Conservation (phyloP, 495 filamentous ascomycete genomes). For the Podospora fimiseda region DNA sequence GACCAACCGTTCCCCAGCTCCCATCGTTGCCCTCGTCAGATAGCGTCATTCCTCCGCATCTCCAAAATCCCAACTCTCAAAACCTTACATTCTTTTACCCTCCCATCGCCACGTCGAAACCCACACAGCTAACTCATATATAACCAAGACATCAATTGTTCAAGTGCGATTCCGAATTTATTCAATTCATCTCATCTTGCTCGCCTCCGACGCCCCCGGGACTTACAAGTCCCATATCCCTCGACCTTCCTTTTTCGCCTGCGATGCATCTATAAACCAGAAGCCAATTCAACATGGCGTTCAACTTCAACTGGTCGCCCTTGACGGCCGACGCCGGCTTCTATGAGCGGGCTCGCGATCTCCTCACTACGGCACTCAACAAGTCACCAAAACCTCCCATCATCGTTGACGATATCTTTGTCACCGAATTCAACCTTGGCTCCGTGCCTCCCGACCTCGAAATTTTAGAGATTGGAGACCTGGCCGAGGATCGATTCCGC, state of each 20-base stretch:
- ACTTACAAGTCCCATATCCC: background rate
- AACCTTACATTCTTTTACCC: background rate
- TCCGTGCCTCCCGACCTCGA: conserved; percentile 87
- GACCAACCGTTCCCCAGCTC: conserved; percentile 9
- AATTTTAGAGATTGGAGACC: conserved; percentile 92
- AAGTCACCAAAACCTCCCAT: conserved; percentile 98
- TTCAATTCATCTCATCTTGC: background rate
- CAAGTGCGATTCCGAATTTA: background rate
- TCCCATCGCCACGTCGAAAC: background rate
- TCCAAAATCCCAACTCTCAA: conserved; percentile 1
- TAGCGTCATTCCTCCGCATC: conserved; percentile 22
- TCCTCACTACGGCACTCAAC: conserved; percentile 91
- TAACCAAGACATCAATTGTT: background rate
- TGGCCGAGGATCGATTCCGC: conserved; percentile 93
- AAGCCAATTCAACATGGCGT: conserved; percentile 69
- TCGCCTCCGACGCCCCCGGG: background rate
- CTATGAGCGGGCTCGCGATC: conserved; percentile 84
- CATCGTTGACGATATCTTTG: conserved; percentile 98
- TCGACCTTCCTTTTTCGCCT: conserved; percentile 7
- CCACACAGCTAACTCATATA: background rate
- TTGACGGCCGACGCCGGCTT: conserved; percentile 88
- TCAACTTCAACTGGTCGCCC: conserved; percentile 99
- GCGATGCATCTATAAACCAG: conserved; percentile 26
- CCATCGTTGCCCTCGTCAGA: conserved; percentile 2
- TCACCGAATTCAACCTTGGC: conserved; percentile 94